These are phyloP conservation scores for Pisolithus microcarpus DNA, from an alignment of 768 basidiomycete species.

Conservation along the genomic window DNA sequence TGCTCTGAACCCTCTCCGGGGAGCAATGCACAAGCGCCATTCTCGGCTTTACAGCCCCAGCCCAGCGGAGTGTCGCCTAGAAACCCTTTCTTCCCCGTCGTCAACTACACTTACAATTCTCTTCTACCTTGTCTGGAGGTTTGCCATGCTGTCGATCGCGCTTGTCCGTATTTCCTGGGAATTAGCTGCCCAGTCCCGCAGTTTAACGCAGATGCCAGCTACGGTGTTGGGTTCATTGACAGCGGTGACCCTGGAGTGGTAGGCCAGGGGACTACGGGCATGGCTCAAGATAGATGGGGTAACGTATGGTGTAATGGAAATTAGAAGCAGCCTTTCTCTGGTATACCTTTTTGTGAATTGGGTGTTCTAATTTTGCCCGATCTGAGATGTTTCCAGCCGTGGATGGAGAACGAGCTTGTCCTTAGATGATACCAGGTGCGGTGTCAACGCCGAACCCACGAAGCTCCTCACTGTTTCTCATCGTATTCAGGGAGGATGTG, in stretches of 20 bases:
- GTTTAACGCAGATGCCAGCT: conserved; percentile 62
- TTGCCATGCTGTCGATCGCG: conserved; percentile 64
- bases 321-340: conserved; percentile 4
- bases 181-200: conserved; percentile 57
- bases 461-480: conserved; percentile 3
- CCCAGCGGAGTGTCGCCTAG: conserved; percentile 35
- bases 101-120: conserved; percentile 43
- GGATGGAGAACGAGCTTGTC: too few species aligned
- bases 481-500: conserved; percentile 53
- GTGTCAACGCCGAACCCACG: too few species aligned
- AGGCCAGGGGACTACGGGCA: conserved; percentile 45
- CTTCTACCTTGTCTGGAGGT: conserved; percentile 76
- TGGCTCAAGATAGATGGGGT: conserved; percentile 59
- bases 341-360: too few species aligned
- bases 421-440: too few species aligned
- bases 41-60: conserved; percentile 46
- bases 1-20: conserved; percentile 48
- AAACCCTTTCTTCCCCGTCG: conserved; percentile 42
- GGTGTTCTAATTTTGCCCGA: too few species aligned
- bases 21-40: conserved; percentile 26
- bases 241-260: conserved; percentile 38
- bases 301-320: conserved; percentile 69
- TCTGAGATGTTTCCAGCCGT: too few species aligned
- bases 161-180: conserved; percentile 68
- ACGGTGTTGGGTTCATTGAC: conserved; percentile 74